Base-by-base conservation (phyloP, 2,329 filamentous ascomycete species). In the Clarireedia hainanense region DNA sequence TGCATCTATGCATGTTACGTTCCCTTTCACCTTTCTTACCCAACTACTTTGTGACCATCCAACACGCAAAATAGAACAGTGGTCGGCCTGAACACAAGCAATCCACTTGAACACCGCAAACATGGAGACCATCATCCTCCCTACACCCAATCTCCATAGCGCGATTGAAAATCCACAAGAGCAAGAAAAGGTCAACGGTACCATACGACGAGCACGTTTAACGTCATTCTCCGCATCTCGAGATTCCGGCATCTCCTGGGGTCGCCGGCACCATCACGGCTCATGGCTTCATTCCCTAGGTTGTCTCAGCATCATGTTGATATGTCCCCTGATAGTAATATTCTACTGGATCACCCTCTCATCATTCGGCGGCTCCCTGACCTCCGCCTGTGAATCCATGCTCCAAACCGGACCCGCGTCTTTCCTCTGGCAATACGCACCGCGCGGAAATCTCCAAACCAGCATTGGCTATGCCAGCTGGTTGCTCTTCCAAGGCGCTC, bases 401-500 rank as follows among this genome's bases (percentile, higher is more conserved):
- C 26, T n/a, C 9, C 14, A 55, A 12, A 10, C 54, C 6, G 63
- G 62, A 2, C 51, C 55, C 2, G 4, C 50, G 9, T 52, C 47
- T 5, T 65, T 66, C 50, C 58, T 63, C 23, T 47, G 50, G 20
- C 20, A 46, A 7, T 56, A 60, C 34, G 56, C 46, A 42, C 63
- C 63, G 34, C 45, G 57, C 30, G 52, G 58, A 2, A 34, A 57
- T 2, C n/a, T 57, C 10, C 56, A 55, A 27, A 55, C 55, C 10
- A 52, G 54, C n/a, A 57, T 60, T 30, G 65, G 60, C 20, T 72
- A 71, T 57, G 58, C 47, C 12, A 58, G 51, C n/a, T 72, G 70
- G 70, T 36, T 71, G 7, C n/a, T 66, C 1, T 69, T 71, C 40
- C 70, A 72, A 56, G 65, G 60, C 5, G 52, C 60, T 4, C 64